Percentiles rank a stretch among this genome's conserved stretches.
These are phyloP conservation scores for Viola pubescens DNA, from an alignment of 441 rosid genomes.

Conservation along the genomic window DNA sequence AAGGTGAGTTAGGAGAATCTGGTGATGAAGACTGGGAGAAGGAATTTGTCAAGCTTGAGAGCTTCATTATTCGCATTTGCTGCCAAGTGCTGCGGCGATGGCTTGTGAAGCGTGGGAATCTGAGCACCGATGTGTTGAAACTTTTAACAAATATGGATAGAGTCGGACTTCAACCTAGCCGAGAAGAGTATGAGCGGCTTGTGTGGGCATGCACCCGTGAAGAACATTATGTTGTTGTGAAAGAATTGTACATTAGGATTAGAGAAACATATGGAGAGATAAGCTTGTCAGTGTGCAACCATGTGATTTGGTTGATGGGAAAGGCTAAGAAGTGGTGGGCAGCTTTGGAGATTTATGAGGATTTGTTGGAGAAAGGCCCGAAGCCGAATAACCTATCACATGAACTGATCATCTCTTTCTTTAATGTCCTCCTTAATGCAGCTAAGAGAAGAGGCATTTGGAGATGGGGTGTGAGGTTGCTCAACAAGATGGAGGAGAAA, in stretches of 20 bases:
- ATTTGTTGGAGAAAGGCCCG: constrained; percentile 75
- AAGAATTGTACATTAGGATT: constrained; percentile 60
- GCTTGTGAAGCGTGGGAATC: constrained; percentile 52
- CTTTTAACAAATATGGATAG: constrained; percentile 63
- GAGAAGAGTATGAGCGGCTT: constrained; percentile 67
- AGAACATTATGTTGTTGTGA: constrained; percentile 57
- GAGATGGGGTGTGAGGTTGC: constrained; percentile 74
- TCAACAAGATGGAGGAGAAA: constrained; percentile 77
- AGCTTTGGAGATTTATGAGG: constrained; percentile 82
- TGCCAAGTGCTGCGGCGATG: constrained; percentile 78
- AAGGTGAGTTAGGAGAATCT: constrained; percentile 48
- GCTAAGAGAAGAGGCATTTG: constrained; percentile 77
- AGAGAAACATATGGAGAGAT: constrained; percentile 51
- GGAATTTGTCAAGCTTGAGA: constrained; percentile 56
- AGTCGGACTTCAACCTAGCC: constrained; percentile 40
- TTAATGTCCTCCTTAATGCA: constrained; percentile 55
- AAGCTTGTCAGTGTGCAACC: constrained; percentile 82
- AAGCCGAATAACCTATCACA: constrained; percentile 63
- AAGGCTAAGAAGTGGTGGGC: constrained; percentile 95
- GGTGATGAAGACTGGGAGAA: constrained; percentile 43
- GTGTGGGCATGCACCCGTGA: constrained; percentile 83
- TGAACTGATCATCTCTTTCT: constrained; percentile 68
- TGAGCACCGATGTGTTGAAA: constrained; percentile 44
- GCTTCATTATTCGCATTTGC: constrained; percentile 57
- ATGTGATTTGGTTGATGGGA: constrained; percentile 87